phyloP scores from a whole-genome alignment of 2,329 filamentous ascomycete species.

The Cladosporium cucumerinum region DNA sequence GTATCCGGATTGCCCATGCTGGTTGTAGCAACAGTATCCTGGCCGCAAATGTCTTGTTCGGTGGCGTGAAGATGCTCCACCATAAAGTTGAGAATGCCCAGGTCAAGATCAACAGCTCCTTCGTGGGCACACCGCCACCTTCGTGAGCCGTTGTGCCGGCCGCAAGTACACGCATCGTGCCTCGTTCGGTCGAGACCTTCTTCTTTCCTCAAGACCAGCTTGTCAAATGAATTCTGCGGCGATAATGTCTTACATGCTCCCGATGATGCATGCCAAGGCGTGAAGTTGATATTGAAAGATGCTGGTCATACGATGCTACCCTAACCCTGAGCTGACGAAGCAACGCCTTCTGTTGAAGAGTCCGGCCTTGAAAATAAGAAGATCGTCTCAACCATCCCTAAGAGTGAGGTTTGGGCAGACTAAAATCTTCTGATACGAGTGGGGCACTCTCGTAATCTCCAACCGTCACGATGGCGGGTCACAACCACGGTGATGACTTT shows the following conservation, averaged over 20 bases:
- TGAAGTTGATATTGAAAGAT: not conserved
- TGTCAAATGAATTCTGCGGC: not conserved
- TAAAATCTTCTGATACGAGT: too few species aligned
- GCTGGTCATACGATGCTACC: not conserved
- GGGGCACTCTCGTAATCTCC: not conserved
- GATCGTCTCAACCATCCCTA: not conserved
- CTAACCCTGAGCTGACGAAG: not conserved
- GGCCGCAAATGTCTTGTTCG: conserved; percentile 29
- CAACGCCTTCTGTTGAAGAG: not conserved
- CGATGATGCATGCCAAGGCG: not conserved
- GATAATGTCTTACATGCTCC: not conserved
- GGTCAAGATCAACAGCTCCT: conserved; percentile 5
- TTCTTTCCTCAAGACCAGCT: not conserved
- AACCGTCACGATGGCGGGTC: not conserved
- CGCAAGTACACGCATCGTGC: conserved; percentile 7
- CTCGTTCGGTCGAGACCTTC: not conserved
- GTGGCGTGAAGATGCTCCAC: conserved; percentile 34
- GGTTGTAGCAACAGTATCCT: conserved; percentile 32
- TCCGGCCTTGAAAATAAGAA: not conserved
- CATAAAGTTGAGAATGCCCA: conserved; percentile 29
- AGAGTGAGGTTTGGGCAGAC: not conserved
- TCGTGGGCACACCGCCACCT: conserved; percentile 4
- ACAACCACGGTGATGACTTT: not conserved
- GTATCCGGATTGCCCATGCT: conserved; percentile 28
- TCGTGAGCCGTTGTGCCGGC: not conserved